Percentiles rank a stretch among this genome's conserved stretches.
phyloP scores from a whole-genome alignment of 1,284 basidiomycete species.

The Naganishia sp. region DNA sequence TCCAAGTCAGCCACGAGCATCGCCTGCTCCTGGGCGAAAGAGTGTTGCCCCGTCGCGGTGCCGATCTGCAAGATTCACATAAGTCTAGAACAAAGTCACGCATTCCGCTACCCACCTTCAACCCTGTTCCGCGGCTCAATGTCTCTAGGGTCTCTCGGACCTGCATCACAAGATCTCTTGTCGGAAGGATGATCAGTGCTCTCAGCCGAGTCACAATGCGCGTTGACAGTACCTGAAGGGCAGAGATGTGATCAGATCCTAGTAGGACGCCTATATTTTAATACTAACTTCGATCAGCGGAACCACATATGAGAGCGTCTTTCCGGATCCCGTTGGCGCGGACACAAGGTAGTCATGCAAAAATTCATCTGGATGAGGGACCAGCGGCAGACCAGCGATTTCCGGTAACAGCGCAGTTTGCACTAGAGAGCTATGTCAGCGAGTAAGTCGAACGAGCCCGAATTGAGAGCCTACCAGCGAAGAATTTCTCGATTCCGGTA shows the following conservation, averaged over 20 bases:
- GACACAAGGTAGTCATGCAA: conserved; percentile 90
- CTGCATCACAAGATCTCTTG: conserved; percentile 90
- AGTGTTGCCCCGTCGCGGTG: conserved; percentile 52
- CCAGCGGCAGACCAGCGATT: conserved; percentile 45
- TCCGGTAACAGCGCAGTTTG: conserved; percentile 50
- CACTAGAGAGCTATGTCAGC: conserved; percentile 41
- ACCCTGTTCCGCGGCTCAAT: conserved; percentile 76
- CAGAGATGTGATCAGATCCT: neutral
- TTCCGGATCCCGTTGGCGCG: conserved; percentile 95
- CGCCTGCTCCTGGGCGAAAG: conserved; percentile 52
- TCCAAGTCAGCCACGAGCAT: conserved; percentile 44
- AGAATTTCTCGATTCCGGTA: conserved; percentile 75
- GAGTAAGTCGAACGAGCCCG: conserved; percentile 4
- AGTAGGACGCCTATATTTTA: conserved; percentile 24
- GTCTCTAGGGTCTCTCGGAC: conserved; percentile 89
- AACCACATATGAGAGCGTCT: conserved; percentile 90
- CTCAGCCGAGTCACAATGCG: conserved; percentile 78
- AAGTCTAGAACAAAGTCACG: neutral
- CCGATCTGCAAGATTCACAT: conserved; percentile 45
- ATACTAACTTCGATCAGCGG: conserved; percentile 79
- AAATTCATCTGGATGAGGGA: conserved; percentile 71
- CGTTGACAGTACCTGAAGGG: conserved; percentile 64
- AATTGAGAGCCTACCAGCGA: conserved; percentile 68
- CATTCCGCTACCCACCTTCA: conserved; percentile 65
- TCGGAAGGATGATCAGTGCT: conserved; percentile 91